Base-by-base conservation (phyloP, 177 flowering plant genomes). In the Telopea speciosissima region DNA sequence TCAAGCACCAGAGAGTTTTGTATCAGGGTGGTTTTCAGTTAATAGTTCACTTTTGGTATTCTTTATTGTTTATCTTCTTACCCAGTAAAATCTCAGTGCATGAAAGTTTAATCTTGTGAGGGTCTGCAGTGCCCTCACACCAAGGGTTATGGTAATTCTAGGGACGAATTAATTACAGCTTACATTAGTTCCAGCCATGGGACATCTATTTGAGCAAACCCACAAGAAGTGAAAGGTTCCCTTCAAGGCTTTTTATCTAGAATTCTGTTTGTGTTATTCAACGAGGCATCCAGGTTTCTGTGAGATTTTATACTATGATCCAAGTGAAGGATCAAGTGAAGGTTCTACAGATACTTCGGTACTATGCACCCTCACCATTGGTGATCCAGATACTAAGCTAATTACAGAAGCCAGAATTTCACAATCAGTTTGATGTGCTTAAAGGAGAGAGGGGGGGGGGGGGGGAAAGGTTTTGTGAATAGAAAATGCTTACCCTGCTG, bases 401-500 rank as follows among this genome's bases (percentile, higher is more conserved):
- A 16, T 16, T 2, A 49, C 19, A 49, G 54, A 17, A 49, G 54
- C 54, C 54, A 49, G 17, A 49, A 49, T 49, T 44, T 36, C 40
- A 5, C 54, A 49, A 49, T 49, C 54, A 49, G 19, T 49, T 12
- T 49, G 54, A 49, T 49, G 54, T 8, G 8, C 17, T 49, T 49
- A 49, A 16, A 49, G 13, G 13, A 13, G 17, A 13, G 3, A 13
- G 17, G 19, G 54, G 19, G 54, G 19, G 3, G 1, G 3, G 33
- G 33, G 33, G 2, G 33, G 33, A 5, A 5, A 5, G 33, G 3
- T 31, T 2, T 2, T 36, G 40, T 36, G 40, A 36, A 17, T 23
- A 14, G 65, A 65, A 14, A 70, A 70, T 64, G 23, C 64, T 76
- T 89, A 92, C 97, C 97, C 97, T 56, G 97, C 87, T 26, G 81